Percentiles rank a stretch among this genome's conserved stretches.
Conservation (phyloP, 805 yeast species). For the Tetrapisispora phaffii region DNA sequence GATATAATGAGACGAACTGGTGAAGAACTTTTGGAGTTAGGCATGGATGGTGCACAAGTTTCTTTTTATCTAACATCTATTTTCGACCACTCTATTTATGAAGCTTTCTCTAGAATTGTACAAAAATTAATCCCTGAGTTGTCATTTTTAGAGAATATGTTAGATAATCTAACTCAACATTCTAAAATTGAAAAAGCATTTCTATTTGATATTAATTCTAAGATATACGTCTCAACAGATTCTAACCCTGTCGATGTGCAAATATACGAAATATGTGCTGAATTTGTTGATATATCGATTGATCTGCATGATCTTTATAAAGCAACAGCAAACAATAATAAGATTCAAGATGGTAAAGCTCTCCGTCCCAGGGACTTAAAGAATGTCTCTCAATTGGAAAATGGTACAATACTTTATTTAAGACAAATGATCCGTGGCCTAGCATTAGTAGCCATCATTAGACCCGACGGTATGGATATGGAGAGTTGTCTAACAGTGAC, state of each 20-base stretch:
- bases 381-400: conserved; percentile 67
- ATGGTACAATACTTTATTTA: conserved; percentile 75
- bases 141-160: conserved; percentile 76
- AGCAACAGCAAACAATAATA: conserved; percentile 5
- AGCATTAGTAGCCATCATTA: conserved; percentile 78
- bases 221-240: conserved; percentile 92
- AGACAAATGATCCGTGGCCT: conserved; percentile 89
- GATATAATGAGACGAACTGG: conserved; percentile 94
- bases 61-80: conserved; percentile 88
- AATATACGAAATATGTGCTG: conserved; percentile 94
- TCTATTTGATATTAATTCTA: conserved; percentile 82
- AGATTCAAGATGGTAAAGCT: not conserved
- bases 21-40: conserved; percentile 82
- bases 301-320: conserved; percentile 72
- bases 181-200: conserved; percentile 89
- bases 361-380: conserved; percentile 34
- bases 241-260: conserved; percentile 92
- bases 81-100: conserved; percentile 91
- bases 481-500: conserved; percentile 53
- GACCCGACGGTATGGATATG: conserved; percentile 48
- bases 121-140: conserved; percentile 85
- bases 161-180: conserved; percentile 81
- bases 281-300: conserved; percentile 87
- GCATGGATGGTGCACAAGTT: conserved; percentile 83
- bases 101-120: conserved; percentile 86